Conservation (phyloP, 345 rosid genomes). For the Noccaea bulbosa region DNA sequence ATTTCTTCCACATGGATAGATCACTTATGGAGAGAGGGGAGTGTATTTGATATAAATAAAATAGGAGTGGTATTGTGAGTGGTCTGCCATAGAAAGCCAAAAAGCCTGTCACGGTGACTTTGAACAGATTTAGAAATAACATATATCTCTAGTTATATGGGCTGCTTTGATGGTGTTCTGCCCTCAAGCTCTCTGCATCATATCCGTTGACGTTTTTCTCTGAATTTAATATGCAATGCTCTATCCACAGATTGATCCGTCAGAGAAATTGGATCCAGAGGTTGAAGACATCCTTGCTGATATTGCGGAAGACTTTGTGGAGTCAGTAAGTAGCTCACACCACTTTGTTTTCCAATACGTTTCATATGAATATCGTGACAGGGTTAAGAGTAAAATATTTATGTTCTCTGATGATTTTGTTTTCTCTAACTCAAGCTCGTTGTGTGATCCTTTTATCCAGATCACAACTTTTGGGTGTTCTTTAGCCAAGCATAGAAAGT, state of each 20-base stretch:
- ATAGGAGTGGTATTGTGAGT: neutral
- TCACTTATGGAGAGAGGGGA: conserved; percentile 3
- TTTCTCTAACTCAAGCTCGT: conserved; percentile 27
- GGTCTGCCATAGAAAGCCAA: conserved; percentile 6
- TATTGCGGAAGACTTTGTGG: conserved; percentile 94
- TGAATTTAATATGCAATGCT: conserved; percentile 15
- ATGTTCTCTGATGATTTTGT: conserved; percentile 11
- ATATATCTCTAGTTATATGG: conserved; percentile 16
- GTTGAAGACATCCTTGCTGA: conserved; percentile 94
- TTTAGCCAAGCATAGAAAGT: conserved; percentile 94
- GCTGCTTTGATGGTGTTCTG: conserved; percentile 1
- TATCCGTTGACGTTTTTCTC: neutral
- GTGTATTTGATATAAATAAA: neutral
- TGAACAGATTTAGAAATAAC: conserved; percentile 5
- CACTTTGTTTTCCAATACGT: conserved; percentile 15
- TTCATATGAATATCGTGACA: conserved; percentile 5
- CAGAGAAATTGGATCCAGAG: conserved; percentile 87
- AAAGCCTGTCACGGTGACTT: conserved; percentile 5
- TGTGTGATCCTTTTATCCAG: conserved; percentile 45
- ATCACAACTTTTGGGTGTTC: conserved; percentile 95
- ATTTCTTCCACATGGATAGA: conserved; percentile 2
- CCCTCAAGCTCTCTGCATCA: conserved; percentile 9
- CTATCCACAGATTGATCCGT: conserved; percentile 75
- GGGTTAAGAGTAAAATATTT: conserved; percentile 1
- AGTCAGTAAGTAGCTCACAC: conserved; percentile 66